Conservation (phyloP, 2,329 filamentous ascomycete genomes). For the Ambrosiella beaveri region DNA sequence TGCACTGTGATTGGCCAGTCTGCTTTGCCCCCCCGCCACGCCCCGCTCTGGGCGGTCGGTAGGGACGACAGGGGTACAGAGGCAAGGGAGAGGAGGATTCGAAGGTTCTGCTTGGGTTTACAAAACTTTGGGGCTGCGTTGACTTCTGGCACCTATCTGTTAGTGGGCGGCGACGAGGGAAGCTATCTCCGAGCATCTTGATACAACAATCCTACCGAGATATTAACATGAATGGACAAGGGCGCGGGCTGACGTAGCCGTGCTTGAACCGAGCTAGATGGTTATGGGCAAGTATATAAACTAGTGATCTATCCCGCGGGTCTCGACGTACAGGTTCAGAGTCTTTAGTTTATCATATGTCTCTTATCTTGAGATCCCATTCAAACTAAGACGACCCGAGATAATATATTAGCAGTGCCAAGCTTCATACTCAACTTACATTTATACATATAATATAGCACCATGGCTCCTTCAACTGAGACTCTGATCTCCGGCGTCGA, state of each 20-base stretch:
- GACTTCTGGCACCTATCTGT: background rate
- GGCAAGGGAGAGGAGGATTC: background rate
- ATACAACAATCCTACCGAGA: background rate
- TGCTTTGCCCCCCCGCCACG: background rate
- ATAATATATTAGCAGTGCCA: background rate
- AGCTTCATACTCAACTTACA: background rate
- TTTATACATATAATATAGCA: background rate
- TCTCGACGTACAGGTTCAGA: background rate
- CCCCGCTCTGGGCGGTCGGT: background rate
- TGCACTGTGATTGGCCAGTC: background rate
- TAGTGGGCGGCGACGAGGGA: background rate
- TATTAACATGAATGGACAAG: background rate
- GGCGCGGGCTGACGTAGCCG: background rate
- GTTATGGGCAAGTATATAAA: background rate
- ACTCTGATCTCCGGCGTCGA: conserved; percentile 73
- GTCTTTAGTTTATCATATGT: too few relatives aligned
- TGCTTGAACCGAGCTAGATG: background rate
- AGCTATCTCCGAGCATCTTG: background rate
- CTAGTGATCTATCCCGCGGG: background rate
- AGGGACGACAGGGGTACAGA: background rate
- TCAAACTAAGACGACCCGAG: too few relatives aligned
- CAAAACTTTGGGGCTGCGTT: background rate
- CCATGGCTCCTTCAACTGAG: conserved; percentile 49
- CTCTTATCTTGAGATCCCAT: too few relatives aligned
- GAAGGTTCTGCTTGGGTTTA: background rate